Evolutionary conservation across 352 stramenopile species (phyloP), one percentile per base, ranked within the genome.

Genomic region (Globisporangium radiosum): DNA sequence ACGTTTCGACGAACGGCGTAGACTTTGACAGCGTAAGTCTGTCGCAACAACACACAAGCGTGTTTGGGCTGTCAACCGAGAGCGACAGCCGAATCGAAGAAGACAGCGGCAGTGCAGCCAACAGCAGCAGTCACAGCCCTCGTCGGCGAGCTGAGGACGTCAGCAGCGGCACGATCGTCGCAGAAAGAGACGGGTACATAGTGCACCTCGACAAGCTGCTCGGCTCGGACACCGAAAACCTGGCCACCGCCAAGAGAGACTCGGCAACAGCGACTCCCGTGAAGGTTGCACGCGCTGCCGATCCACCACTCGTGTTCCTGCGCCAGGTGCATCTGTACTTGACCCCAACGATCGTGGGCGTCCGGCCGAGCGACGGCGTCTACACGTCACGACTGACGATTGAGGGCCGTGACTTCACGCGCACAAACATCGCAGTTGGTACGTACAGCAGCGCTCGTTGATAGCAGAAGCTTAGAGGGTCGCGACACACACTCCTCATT

Each of bases 21-120:
- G 78, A 88, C 45, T 88, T 88, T 47, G 76, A 88, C n/a, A 82
- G 78, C 48, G 69, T 88, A 36, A 71, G 71, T 0, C 57, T 88
- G 0, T 74, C 78, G 1, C 73, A 68, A 3, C 60, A 74, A 7
- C 14, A 57, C 0, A 56, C 59, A 2, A 74, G 69, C 19, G 19
- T 74, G 11, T 44, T 64, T 0, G 39, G 47, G 0, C 5, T 11
- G 8, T 14, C 33, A 2, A 6, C 6, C 9, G 55, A 68, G 14
- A 53, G 37, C 9, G 57, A 57, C 8, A 43, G 43, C 38, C 57
- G 57, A 37, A 45, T 61, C 14, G 57, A 65, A 39, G 43, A 56
- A 8, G 62, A 62, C 7, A 44, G 40, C 40, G 40, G 7, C 11
- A 13, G 11, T 44, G 40, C 7, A 14, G 15, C 17, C 0, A 44